A percentile compares a stretch with the other conserved stretches of the same genome.
These are phyloP conservation scores for Lunasporangiospora selenospora DNA, from an alignment of 192 early-diverging fungal species.

Conservation along the genomic window DNA sequence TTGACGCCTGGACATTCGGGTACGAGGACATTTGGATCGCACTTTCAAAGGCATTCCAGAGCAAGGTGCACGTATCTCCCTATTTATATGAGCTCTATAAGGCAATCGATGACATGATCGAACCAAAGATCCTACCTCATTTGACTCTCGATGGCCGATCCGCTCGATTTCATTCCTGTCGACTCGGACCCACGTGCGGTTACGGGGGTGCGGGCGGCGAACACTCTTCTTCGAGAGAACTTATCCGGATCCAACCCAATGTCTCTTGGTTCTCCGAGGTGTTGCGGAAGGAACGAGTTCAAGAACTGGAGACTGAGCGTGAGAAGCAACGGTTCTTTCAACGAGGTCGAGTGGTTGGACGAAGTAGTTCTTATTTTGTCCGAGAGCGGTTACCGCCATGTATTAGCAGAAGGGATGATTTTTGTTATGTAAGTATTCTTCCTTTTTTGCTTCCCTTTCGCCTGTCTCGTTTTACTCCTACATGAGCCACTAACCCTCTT, in stretches of 20 bases:
- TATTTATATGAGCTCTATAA: slow-evolving; percentile 32
- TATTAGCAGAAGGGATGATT: slow-evolving; percentile 20
- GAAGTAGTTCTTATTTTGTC: slow-evolving; percentile 6
- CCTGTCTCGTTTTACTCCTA: neutral
- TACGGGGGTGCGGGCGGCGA: slow-evolving; percentile 38
- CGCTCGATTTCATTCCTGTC: slow-evolving; percentile 39
- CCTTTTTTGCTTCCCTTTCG: neutral
- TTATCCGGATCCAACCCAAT: slow-evolving; percentile 44
- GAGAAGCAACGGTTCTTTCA: neutral
- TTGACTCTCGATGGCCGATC: slow-evolving; percentile 19
- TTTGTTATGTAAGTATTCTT: slow-evolving; percentile 21
- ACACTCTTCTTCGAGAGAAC: slow-evolving; percentile 15
- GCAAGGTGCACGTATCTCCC: slow-evolving; percentile 41
- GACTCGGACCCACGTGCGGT: slow-evolving; percentile 25
- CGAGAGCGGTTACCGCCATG: slow-evolving; percentile 19
- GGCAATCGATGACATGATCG: slow-evolving; percentile 35
- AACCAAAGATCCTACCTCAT: slow-evolving; percentile 26
- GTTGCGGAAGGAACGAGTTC: neutral
- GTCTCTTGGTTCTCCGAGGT: slow-evolving; percentile 29
- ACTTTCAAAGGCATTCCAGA: slow-evolving; percentile 44
- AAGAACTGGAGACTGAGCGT: neutral
- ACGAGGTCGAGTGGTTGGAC: slow-evolving; percentile 1
- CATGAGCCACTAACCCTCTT: neutral
- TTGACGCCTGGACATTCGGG: slow-evolving; percentile 55
- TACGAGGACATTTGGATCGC: slow-evolving; percentile 57